These are phyloP conservation scores for Tympanopsis confertula DNA, from an alignment of 2,329 filamentous ascomycete genomes.

Conservation along the genomic window DNA sequence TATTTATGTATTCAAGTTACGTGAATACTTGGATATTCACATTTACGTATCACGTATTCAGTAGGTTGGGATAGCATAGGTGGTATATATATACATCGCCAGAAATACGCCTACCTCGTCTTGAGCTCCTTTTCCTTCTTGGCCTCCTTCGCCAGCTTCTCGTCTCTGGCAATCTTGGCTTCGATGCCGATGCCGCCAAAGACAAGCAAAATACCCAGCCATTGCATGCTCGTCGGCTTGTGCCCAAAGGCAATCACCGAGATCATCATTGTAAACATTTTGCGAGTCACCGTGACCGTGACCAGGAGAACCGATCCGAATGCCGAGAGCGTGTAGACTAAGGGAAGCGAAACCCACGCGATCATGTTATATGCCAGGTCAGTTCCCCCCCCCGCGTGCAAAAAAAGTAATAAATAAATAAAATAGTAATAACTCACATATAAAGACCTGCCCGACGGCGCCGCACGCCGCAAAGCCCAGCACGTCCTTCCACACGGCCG, in stretches of 20 bases:
- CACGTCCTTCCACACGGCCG: conserved; percentile 74
- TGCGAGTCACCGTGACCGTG: conserved; percentile 91
- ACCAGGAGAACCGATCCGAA: conserved; percentile 89
- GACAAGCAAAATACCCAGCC: conserved; percentile 81
- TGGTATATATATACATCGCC: neutral
- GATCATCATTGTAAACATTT: conserved; percentile 98
- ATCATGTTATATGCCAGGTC: conserved; percentile 1
- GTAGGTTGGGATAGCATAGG: neutral
- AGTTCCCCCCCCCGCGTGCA: neutral
- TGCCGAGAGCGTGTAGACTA: conserved; percentile 79
- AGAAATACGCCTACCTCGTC: conserved; percentile 10
- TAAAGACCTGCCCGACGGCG: conserved; percentile 90
- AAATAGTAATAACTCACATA: conserved; percentile 43
- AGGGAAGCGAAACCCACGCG: neutral
- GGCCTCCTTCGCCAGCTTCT: conserved; percentile 73
- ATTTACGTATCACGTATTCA: neutral
- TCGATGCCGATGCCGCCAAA: conserved; percentile 94
- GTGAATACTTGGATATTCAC: too few relatives aligned
- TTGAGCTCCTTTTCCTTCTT: conserved; percentile 30
- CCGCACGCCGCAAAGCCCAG: conserved; percentile 82
- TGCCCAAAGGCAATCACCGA: conserved; percentile 94
- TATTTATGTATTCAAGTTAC: too few relatives aligned
- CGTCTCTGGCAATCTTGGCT: conserved; percentile 65
- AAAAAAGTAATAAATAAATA: neutral
- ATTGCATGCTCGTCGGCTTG: conserved; percentile 75